Evolutionary conservation across 2,329 filamentous ascomycete species (phyloP).

Genomic region (Ophiostoma sp.): DNA sequence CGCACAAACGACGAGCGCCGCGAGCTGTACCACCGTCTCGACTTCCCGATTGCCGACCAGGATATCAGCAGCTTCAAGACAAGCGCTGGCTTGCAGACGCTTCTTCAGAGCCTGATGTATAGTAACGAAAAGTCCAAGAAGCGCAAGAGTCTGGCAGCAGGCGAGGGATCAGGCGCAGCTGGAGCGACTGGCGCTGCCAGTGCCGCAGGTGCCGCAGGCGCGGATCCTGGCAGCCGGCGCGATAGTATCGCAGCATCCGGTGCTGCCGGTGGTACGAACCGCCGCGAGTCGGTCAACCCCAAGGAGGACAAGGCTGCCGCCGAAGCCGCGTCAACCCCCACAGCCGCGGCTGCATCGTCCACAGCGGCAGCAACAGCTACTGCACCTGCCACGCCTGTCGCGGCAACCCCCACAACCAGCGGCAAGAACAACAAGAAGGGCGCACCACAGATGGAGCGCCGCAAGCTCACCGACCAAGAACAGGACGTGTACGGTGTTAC

Average conservation of each 20-base stretch:
- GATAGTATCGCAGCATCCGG: conserved; percentile 54
- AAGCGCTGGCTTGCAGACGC: conserved; percentile 73
- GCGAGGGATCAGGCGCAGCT: conserved; percentile 51
- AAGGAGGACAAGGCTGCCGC: conserved; percentile 10
- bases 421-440: conserved; percentile 51
- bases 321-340: conserved; percentile 22
- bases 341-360: background rate
- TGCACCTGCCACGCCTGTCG: conserved; percentile 38
- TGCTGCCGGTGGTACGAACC: conserved; percentile 34
- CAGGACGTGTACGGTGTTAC: conserved; percentile 80
- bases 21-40: conserved; percentile 83
- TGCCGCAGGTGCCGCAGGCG: background rate
- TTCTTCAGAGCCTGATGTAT: conserved; percentile 75
- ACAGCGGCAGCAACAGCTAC: conserved; percentile 39
- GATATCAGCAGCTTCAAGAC: conserved; percentile 78
- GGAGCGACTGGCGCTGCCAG: conserved; percentile 31
- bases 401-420: conserved; percentile 17
- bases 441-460: conserved; percentile 55
- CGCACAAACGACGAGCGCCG: conserved; percentile 83
- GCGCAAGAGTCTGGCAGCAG: conserved; percentile 68
- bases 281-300: conserved; percentile 23
- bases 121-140: conserved; percentile 87
- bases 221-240: conserved; percentile 45
- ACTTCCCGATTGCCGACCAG: conserved; percentile 70
- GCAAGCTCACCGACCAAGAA: conserved; percentile 72